Percentiles rank a stretch among this genome's conserved stretches.
Evolutionary conservation across 305 asterid species (phyloP).

Genomic region (Ilex paraguariensis): DNA sequence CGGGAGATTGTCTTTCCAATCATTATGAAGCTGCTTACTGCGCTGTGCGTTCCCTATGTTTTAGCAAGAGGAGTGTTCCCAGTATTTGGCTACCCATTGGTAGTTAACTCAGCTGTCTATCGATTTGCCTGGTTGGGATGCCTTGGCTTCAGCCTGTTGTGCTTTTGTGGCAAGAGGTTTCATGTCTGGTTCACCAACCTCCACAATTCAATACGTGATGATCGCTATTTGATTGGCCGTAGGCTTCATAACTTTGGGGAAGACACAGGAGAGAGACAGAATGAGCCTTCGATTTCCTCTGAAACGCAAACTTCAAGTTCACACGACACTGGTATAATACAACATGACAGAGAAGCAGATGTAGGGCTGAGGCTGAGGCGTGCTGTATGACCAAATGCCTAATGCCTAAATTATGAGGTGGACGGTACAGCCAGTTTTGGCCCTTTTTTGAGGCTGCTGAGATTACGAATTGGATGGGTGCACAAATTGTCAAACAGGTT

Average conservation of each 20-base stretch:
- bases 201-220: constrained; percentile 92
- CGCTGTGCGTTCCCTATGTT: constrained; percentile 88
- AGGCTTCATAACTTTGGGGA: constrained; percentile 87
- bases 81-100: constrained; percentile 74
- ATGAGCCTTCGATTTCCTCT: constrained; percentile 6
- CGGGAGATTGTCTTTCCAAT: constrained; percentile 86
- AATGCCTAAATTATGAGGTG: constrained; percentile 25
- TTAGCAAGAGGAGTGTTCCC: constrained; percentile 88
- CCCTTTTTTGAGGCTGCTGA: too few species aligned
- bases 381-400: constrained; percentile 42
- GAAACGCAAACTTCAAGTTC: constrained; percentile 20
- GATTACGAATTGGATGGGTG: too few species aligned
- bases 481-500: too few species aligned
- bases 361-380: constrained; percentile 63
- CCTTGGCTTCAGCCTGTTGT: constrained; percentile 61
- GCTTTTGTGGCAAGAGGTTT: constrained; percentile 84
- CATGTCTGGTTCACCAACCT: constrained; percentile 94
- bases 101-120: constrained; percentile 89
- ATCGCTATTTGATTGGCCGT: constrained; percentile 86
- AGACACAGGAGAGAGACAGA: constrained; percentile 25
- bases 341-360: constrained; percentile 27
- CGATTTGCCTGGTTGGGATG: constrained; percentile 97
- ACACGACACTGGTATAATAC: constrained; percentile 6
- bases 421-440: too few species aligned
- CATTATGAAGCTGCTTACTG: constrained; percentile 91